phyloP scores from a whole-genome alignment of 73 alveolate species.

The Symbiodinium natans region DNA sequence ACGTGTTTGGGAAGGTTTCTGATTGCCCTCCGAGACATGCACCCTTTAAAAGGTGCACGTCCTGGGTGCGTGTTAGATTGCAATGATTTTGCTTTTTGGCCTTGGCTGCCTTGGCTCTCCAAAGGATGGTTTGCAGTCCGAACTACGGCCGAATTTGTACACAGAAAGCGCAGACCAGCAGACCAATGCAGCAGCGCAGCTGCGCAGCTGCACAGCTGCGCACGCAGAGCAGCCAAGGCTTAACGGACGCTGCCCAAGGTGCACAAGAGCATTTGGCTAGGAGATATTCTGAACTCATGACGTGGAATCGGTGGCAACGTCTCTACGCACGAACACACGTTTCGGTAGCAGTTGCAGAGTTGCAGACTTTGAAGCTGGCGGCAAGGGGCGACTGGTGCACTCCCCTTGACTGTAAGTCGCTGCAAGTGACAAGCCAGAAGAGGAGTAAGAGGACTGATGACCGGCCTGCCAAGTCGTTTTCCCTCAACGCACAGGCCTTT shows the following conservation, averaged over 20 bases:
- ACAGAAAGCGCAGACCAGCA: too few species aligned
- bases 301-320: neutral
- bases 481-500: neutral
- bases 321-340: slow-evolving; percentile 15
- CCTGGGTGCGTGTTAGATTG: too few species aligned
- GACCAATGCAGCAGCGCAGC: too few species aligned
- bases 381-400: neutral
- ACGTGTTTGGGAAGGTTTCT: neutral
- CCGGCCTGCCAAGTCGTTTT: neutral
- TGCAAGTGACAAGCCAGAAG: neutral
- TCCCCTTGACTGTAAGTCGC: neutral
- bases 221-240: too few species aligned
- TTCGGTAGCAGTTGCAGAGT: neutral
- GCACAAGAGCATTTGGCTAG: too few species aligned
- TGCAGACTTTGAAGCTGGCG: neutral
- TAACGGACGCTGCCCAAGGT: neutral
- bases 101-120: too few species aligned
- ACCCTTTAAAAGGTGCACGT: slow-evolving; percentile 4
- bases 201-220: too few species aligned
- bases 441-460: too few species aligned
- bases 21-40: neutral
- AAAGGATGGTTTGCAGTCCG: neutral
- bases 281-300: too few species aligned
- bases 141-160: too few species aligned
- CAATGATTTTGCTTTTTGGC: too few species aligned